Conservation (phyloP, 2,329 filamentous ascomycete species). For the Verruconis gallopava region DNA sequence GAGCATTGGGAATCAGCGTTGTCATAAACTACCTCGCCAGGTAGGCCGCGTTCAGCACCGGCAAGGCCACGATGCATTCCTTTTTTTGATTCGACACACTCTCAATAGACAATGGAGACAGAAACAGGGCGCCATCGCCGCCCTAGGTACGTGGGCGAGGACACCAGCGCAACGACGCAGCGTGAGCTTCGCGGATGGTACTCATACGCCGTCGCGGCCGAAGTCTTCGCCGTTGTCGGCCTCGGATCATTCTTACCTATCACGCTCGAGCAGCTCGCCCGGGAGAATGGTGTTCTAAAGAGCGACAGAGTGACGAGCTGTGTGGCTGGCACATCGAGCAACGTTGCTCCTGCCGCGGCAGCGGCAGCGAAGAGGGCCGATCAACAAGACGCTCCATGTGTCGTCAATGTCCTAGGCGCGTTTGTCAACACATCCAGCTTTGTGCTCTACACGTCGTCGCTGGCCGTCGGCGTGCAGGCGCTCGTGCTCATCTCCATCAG, state of each 20-base stretch:
- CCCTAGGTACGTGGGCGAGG: slow-evolving; percentile 53
- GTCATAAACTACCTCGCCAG: no score
- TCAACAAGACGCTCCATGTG: slow-evolving; percentile 49
- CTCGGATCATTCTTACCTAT: slow-evolving; percentile 87
- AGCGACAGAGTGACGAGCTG: slow-evolving; percentile 64
- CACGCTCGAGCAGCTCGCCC: slow-evolving; percentile 74
- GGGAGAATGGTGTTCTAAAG: slow-evolving; percentile 75
- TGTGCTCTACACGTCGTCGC: slow-evolving; percentile 88
- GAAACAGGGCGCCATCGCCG: slow-evolving; percentile 5
- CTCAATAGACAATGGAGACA: no score
- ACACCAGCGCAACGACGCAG: slow-evolving; percentile 63
- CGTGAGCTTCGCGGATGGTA: slow-evolving; percentile 84
- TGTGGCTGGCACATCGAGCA: slow-evolving; percentile 14
- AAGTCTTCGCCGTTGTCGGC: slow-evolving; percentile 85
- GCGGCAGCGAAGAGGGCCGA: slow-evolving; percentile 15
- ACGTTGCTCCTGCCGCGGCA: slow-evolving; percentile 10
- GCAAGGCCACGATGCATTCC: no score
- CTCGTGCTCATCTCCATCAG: slow-evolving; percentile 87
- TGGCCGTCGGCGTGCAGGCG: slow-evolving; percentile 75
- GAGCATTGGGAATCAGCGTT: no score
- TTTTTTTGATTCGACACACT: no score
- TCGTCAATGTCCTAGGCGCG: slow-evolving; percentile 63
- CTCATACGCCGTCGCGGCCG: slow-evolving; percentile 77
- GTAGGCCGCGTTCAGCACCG: no score
- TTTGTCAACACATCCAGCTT: slow-evolving; percentile 87